A percentile compares a stretch with the other conserved stretches of the same genome.
Conservation (phyloP, 495 filamentous ascomycete genomes). For the Niebla homalea region DNA sequence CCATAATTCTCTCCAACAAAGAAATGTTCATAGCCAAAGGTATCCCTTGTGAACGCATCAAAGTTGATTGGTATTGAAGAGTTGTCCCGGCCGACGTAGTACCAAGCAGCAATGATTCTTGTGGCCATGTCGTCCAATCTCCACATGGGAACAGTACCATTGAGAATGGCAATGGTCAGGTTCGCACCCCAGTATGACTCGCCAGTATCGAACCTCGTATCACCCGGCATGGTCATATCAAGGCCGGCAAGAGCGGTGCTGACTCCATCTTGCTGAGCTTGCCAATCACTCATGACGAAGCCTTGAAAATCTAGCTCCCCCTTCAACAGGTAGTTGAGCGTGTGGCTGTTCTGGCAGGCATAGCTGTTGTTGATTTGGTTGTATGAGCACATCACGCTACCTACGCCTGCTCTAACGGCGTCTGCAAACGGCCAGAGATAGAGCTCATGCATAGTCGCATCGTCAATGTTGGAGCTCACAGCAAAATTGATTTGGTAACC, state of each 20-base stretch:
- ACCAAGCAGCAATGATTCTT: conserved; percentile 87
- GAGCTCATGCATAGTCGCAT: conserved; percentile 86
- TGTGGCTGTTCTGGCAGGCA: conserved; percentile 56
- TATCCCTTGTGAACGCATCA: conserved; percentile 70
- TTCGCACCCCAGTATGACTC: conserved; percentile 76
- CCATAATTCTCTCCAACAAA: conserved; percentile 38
- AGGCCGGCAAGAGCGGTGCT: conserved; percentile 67
- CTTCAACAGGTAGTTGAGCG: conserved; percentile 74
- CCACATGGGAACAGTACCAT: conserved; percentile 83
- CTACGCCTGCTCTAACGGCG: conserved; percentile 61
- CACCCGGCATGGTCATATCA: conserved; percentile 95
- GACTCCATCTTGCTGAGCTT: conserved; percentile 75
- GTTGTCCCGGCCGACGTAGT: conserved; percentile 66
- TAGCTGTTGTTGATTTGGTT: conserved; percentile 70
- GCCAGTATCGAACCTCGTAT: conserved; percentile 58
- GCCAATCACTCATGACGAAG: conserved; percentile 85
- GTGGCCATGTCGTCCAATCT: conserved; percentile 86
- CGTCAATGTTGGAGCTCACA: conserved; percentile 75
- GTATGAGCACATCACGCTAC: conserved; percentile 89
- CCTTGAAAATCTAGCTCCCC: conserved; percentile 89
- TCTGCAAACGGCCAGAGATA: conserved; percentile 87
- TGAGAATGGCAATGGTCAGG: conserved; percentile 72
- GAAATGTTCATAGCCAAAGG: conserved; percentile 55
- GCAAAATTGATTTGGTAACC: conserved; percentile 52
- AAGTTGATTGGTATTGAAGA: conserved; percentile 63